A percentile compares a stretch with the other conserved stretches of the same genome.
Conservation (phyloP, 768 basidiomycete species). For the Saitozyma podzolica region DNA sequence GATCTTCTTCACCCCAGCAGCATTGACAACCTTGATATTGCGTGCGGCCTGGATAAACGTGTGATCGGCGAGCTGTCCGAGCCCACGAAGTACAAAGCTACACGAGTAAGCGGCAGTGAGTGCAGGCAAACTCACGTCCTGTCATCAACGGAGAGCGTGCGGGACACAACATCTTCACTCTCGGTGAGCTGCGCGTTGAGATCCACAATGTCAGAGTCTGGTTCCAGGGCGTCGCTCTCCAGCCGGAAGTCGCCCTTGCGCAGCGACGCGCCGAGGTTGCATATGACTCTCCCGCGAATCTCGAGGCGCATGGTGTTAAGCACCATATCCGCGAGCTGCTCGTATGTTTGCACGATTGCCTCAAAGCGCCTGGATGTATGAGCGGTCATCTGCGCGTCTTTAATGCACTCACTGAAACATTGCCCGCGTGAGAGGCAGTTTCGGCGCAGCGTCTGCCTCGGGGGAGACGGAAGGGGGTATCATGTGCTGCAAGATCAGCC, state of each 20-base stretch:
- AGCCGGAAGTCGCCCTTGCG: constrained; percentile 82
- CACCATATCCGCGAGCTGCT: constrained; percentile 81
- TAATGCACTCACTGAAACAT: constrained; percentile 73
- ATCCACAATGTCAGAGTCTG: constrained; percentile 83
- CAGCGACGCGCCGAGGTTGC: constrained; percentile 77
- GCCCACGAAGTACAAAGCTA: constrained; percentile 84
- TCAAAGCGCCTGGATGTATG: constrained; percentile 72
- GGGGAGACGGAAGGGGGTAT: too few relatives aligned
- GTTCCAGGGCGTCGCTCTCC: constrained; percentile 81
- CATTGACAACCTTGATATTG: constrained; percentile 67
- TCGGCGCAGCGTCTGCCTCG: constrained; percentile 55
- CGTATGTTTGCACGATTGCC: constrained; percentile 83
- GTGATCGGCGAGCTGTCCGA: constrained; percentile 81
- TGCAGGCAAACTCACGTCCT: constrained; percentile 18
- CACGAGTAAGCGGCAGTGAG: not conserved
- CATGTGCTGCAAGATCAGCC: too few relatives aligned
- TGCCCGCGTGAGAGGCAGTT: constrained; percentile 76
- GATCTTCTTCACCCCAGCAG: constrained; percentile 80
- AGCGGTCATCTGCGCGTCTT: not conserved
- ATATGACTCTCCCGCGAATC: constrained; percentile 76
- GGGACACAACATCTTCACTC: constrained; percentile 69
- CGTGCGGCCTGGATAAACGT: constrained; percentile 74
- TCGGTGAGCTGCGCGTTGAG: constrained; percentile 76
- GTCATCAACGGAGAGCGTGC: constrained; percentile 65
- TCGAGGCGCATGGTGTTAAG: constrained; percentile 85